phyloP scores from a whole-genome alignment of 768 basidiomycete genomes.

The Tylopilus rubrobrunneus region DNA sequence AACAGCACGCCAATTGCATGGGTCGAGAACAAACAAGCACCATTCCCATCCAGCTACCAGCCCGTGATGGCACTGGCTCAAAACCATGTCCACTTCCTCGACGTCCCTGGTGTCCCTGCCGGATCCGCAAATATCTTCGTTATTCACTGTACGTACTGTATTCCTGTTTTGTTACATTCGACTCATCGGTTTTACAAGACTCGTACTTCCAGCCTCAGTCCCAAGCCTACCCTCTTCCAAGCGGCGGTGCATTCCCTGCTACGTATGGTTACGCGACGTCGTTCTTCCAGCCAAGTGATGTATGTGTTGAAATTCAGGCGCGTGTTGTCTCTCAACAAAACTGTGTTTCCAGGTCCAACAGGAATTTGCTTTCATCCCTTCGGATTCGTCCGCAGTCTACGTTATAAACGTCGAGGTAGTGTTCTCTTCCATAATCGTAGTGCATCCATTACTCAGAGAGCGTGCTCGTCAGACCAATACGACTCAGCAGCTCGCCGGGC shows the following conservation, averaged over 20 bases:
- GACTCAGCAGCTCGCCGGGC: constrained; percentile 58
- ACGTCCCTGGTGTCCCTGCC: constrained; percentile 61
- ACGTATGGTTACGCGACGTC: constrained; percentile 65
- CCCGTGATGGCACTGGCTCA: constrained; percentile 80
- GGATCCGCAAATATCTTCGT: constrained; percentile 80
- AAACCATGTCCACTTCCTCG: constrained; percentile 83
- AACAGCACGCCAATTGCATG: constrained; percentile 57
- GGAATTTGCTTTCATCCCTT: constrained; percentile 75
- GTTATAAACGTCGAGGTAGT: constrained; percentile 65
- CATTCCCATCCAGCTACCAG: constrained; percentile 56
- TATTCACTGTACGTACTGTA: constrained; percentile 69
- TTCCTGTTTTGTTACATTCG: not conserved
- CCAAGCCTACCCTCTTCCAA: constrained; percentile 49
- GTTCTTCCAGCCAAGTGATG: constrained; percentile 57
- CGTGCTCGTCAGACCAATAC: constrained; percentile 49
- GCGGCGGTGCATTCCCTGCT: constrained; percentile 58
- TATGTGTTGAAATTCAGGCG: constrained; percentile 26
- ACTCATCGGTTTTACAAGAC: constrained; percentile 31
- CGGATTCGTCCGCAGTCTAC: constrained; percentile 69
- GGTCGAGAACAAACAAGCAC: constrained; percentile 54
- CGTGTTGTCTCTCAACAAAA: not conserved
- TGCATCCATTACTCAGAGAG: constrained; percentile 2
- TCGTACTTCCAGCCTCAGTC: constrained; percentile 74
- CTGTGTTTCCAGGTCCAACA: constrained; percentile 49
- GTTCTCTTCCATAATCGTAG: not conserved